Evolutionary conservation across 768 basidiomycete genomes (phyloP), one percentile per base, ranked within the genome.

Genomic region (Kwoniella europaea): DNA sequence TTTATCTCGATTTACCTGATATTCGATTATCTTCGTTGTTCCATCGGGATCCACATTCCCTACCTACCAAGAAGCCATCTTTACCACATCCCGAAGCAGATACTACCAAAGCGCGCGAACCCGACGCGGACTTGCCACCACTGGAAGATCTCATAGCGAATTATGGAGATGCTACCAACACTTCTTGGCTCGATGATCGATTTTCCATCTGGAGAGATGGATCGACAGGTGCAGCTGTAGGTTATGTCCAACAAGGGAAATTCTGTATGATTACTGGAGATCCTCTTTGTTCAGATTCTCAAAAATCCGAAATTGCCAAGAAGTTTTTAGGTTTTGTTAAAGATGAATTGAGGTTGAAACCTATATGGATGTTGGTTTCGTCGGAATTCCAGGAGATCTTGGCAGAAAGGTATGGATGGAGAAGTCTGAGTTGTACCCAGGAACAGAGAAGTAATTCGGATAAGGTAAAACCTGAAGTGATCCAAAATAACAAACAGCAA

Each of bases 1-100:
- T 98, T 75, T 96, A 94, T 88, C 86, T 98, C 83, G 94, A 95
- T 86, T 87, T 98, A 72, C 92, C 91, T 86, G 94, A 97, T 86
- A 93, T 97, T 78, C 88, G 95, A 57, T 87, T 92, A 56, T 93
- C 93, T 42, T 91, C 92, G 41, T 81, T 98, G 78, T 98, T 97
- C 89, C 96, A 95, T 20, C 89, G 96, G 80, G 95, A 98, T 85
- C 95, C 95, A 68, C 94, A 93, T 85, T 88, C 94, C 63, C 86
- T 96, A 69, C 75, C 75, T 2, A 63, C 20, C 41, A 74, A 73
- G 29, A 56, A 71, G 10, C 68, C 68, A 3, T 64, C 72, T 16
- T 55, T 73, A 16, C 67, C 71, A 7, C 71, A 74, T 43, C 74
- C 78, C 29, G 75, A 77, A 12, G 67, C 67, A n/a, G 55, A 67